Base-by-base conservation (phyloP, 2,329 filamentous ascomycete genomes). In the Rhytidhysteron rufulum region DNA sequence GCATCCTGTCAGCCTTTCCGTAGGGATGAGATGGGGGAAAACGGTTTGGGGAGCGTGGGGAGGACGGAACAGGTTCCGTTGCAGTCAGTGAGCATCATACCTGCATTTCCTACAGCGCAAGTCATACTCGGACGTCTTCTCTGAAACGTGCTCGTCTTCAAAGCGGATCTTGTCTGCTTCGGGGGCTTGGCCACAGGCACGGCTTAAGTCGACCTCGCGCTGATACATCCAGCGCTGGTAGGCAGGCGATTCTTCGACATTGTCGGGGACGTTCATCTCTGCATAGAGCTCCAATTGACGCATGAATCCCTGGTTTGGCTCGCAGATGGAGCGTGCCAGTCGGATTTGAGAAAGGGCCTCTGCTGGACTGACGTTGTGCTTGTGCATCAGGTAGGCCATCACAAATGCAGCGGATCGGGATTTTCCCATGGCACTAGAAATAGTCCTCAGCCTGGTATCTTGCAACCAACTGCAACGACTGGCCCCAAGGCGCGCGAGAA, bases 271-370 rank as follows among this genome's bases (percentile, higher is more conserved):
- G 34, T 82, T 82, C 87, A 96, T 95, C 50, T 84, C 73, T 72
- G 88, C 85, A 74, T 91, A 98, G 39, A 97, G 72, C 51, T 85
- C 75, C 4, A 98, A 76, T 66, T 98, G 93, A 37, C 80, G 72
- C 82, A 91, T 89, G 74, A 98, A 98, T 20, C 90, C 91, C 22
- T 80, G 72, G 62, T 98, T 98, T 3, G 93, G 93, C 58, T 95
- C 88, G 45, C 85, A 90, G 40, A 93, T 78, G 13, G 85, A 80
- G 29, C 91, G 81, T 31, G 77, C 78, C 58, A 83, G 69, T 39
- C 82, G 80, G 37, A 97, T 72, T 50, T 84, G 75, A 19, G 74
- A 71, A 36, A 97, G 70, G 2, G 90, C 89, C 33, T 85, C 80
- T 49, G 72, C 62, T 42, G 77, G 71, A 50, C 69, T 71, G 51